Base-by-base conservation (phyloP, 2,329 filamentous ascomycete species). In the Macrophomina tecta region DNA sequence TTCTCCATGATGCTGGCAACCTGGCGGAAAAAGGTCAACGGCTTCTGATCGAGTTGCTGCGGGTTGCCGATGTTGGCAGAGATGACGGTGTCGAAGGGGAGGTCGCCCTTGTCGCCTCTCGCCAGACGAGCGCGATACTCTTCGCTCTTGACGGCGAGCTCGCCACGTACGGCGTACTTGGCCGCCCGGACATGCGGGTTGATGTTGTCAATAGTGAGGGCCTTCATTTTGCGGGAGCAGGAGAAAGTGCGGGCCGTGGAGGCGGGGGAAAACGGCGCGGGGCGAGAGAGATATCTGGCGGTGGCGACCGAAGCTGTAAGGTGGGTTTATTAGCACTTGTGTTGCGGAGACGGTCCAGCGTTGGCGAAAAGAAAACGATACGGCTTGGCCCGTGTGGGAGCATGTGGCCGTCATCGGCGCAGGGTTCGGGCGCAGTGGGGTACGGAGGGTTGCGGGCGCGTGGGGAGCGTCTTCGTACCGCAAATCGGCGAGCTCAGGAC, bases 11-110 rank as follows among this genome's bases (percentile, higher is more conserved):
- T 80, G 81, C 93, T 97, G 75, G 95, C 87, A 34, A 99, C 95
- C 83, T 99, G 94, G 73, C 95, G 90, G 88, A 99, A 97, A 86
- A 97, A 99, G 72, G 95, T 99, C 75, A 99, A 94, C 75, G 95
- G 95, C 85, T 98, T 96, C 86, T 99, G 95, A 82, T 97, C 95
- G 70, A 99, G 89, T 82, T 99, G 95, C 82, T 99, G 95, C 4
- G 95, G 95, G 84, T 99, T 99, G 77, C 95, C 95, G 76, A 99
- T 99, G 83, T 99, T 99, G 81, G 95, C 95, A 70, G 92, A 94
- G 82, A 99, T 94, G 80, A 99, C 90, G 68, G 93, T 87, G 74
- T 92, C 85, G 80, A 99, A 99, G 58, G 95, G 94, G 61, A 98
- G 85, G 75, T 81, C 77, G 79, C 82, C 85, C 73, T 86, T 87